Base-by-base conservation (phyloP, 2,329 filamentous ascomycete species). In the Paracorniculantispora psalliotae region DNA sequence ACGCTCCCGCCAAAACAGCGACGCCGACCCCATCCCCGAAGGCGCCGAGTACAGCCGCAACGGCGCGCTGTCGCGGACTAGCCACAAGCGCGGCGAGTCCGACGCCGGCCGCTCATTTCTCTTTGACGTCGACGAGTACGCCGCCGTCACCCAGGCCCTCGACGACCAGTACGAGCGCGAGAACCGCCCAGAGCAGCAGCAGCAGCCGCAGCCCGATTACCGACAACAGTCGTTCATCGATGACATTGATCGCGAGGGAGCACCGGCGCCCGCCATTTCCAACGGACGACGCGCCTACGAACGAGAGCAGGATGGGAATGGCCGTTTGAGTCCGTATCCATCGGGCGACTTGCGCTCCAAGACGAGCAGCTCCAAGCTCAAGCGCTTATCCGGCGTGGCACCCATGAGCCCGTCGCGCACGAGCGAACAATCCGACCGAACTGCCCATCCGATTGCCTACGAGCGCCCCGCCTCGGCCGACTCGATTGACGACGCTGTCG, bases 401-500 rank as follows among this genome's bases (percentile, higher is more conserved):
- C 76, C 78, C 1, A 59, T 76, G 8, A 79, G 73, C 44, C 76
- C 77, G 4, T 72, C 82, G 23, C 66, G 66, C 35, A 60, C 62
- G 30, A 69, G 66, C 26, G 65, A 67, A 13, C 61, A 64, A 1
- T 65, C 66, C 0, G 72, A 73, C 5, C 64, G 68, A 0, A 43
- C 62, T 21, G 68, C 60, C 13, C 66, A 68, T 33, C 73, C 81
- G 0, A 73, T 82, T 15, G 79, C 82, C 1, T 88, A 91, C 61
- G 90, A 92, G 66, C 82, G 91, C 10, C 90, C 90, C 1, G 81
- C 80, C 15, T 96, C 91, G 59, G 82, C 88, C 8, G 92, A 97
- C 72, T 96, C 92, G 0, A 85, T 97, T 44, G 92, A 97, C 64
- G 84, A 92, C 67, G 91, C 91, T 1, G 92, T 99, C 1, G 86